Evolutionary conservation across 73 alveolate species (phyloP), one percentile per base, ranked within the genome.

Genomic region (Symbiodinium pilosum): DNA sequence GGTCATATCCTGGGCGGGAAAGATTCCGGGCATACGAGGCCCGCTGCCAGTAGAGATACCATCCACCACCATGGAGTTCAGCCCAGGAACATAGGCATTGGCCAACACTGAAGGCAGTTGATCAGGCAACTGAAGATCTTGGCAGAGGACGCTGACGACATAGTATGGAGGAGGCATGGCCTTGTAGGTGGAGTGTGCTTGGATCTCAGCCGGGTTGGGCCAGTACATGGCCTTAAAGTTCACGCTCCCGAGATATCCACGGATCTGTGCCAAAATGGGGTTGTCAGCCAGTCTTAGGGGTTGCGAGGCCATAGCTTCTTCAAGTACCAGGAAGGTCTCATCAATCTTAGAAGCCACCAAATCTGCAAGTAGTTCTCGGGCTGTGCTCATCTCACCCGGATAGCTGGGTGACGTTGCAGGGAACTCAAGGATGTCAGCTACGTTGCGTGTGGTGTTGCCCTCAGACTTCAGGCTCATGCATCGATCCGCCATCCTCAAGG

Each of bases 381-480:
- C 43, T 0, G 85, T n/a, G 44, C 30, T 32, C 85, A 11, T 32
- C 26, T n/a, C 43, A 71, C 85, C 85, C 18, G 43, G 44, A 28
- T n/a, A n/a, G 43, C 18, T 34, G 8, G 77, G 77, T 32, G 14
- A 34, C 28, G 30, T 18, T 4, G 42, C 85, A 8, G 85, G 85
- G 43, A 71, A 43, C 85, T 71, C 85, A 43, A 71, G 18, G 85
- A 71, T 71, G 85, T 71, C 85, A 0, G 85, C 85, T 43, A 71
- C 44, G 21, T 71, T 71, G 44, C 84, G 41, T 20, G 43, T 71
- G n/a, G 84, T 20, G 9, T n/a, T 32, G 84, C 30, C 6, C 9
- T 64, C 77, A 36, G 77, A 64, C 41, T 18, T 64, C 85, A 71
- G 34, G 85, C 85, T 71, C 85, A 71, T 71, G 85, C 85, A 71